Evolutionary conservation across 2,329 filamentous ascomycete genomes (phyloP), one percentile per base, ranked within the genome.

Genomic region (Talaromyces sp.): DNA sequence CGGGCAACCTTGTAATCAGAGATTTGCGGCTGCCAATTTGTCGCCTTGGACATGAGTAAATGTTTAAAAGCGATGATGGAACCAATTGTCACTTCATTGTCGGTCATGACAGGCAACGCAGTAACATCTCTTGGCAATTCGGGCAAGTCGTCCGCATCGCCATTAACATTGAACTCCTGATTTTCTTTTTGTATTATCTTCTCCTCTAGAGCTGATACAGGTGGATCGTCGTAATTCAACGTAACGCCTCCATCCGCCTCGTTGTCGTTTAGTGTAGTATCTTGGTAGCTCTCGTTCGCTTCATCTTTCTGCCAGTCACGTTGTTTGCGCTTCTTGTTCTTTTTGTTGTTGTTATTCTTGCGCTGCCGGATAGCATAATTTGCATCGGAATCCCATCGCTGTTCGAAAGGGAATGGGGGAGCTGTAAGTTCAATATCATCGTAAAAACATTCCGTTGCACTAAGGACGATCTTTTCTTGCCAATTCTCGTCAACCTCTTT

Each of bases 311-410:
- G 78, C 70, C 84, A 84, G 66, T 83, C 81, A 72, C 84, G 87
- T 63, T 72, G 71, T 70, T 78, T 80, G 50, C 84, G 87, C 65
- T 72, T 72, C 69, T 76, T 79, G 27, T 74, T 70, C 67, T 75
- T 78, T 66, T 74, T 77, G 39, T 70, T 70, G 63, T 68, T 72
- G 24, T 33, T 48, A 9, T 72, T 76, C 68, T 75, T 78, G 65
- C 69, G 74, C 67, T 75, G 74, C 64, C 72, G 77, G 68, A 81
- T 82, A 71, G 68, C 73, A 59, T 72, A 68, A 62, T 85, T 83
- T 71, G 93, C 90, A 67, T 92, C 89, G 3, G 86, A 84, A 76
- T 96, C 92, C 94, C 93, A 97, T 56, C 91, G 86, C 75, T 97
- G 93, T 16, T 90, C 82, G 6, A 70, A 65, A 0, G 71, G 71